Evolutionary conservation across 164 flowering plant genomes (phyloP), one percentile per base, ranked within the genome.

Genomic region (Macadamia integrifolia): DNA sequence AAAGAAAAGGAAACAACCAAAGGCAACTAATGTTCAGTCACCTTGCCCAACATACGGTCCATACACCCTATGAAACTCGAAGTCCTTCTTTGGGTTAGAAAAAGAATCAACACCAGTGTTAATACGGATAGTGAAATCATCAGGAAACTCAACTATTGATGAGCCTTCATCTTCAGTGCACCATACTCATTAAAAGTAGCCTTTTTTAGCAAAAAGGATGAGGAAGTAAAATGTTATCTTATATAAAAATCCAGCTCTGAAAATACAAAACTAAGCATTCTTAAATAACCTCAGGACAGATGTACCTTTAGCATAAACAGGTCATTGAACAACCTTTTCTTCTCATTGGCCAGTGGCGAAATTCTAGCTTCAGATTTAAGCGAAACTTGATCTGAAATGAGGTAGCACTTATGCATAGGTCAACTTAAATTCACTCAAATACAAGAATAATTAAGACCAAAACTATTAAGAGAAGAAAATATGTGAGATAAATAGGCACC

Each of bases 41-140:
- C 99, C 93, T 87, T 95, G 99, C 68, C 97, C 93, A 82, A 95
- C 87, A 82, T 95, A 98, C 74, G 99, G 99, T 65, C 97, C 98
- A 84, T 92, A 95, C 57, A 95, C 99, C 78, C 90, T 84, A 72
- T 95, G 97, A 81, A 92, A 84, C 78, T 95, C 97, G 84, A 84
- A 95, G 80, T 92, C 98, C 76, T 86, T 95, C 78, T 89, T 95
- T 14, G 88, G 84, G 78, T 87, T 91, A 49, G 89, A 73, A 28
- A 82, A 69, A 62, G 81, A 63, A 71, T 87, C 90, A 82, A 85
- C 94, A 76, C 84, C 88, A 72, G 90, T 87, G 64, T 76, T 84
- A 28, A 95, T 70, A 23, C 97, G 94, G 48, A 92, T 80, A 6
- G 93, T 90, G 78, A 69, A 76, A 66, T 92, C 89, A 84, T 95